Percentiles rank a stretch among this genome's conserved stretches.
Conservation (phyloP, 805 yeast genomes). For the Candida wancherniae region DNA sequence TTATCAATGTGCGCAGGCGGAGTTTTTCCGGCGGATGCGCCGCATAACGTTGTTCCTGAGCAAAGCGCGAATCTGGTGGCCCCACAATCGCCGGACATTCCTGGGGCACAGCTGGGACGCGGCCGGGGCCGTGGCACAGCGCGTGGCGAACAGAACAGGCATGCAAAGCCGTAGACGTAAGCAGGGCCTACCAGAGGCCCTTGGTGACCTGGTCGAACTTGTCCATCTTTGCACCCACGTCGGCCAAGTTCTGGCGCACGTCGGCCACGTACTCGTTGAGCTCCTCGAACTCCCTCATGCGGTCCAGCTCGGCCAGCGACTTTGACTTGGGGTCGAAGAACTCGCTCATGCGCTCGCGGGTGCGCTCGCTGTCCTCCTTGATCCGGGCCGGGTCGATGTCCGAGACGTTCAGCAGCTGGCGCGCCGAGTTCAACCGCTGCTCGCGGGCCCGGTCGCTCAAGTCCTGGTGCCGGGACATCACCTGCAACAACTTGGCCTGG, state of each 20-base stretch:
- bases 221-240: constrained; percentile 49
- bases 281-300: constrained; percentile 41
- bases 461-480: constrained; percentile 27
- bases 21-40: too few relatives aligned
- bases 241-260: constrained; percentile 45
- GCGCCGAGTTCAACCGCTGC: constrained; percentile 9
- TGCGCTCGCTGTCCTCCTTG: constrained; percentile 10
- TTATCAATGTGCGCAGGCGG: too few relatives aligned
- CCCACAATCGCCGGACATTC: too few relatives aligned
- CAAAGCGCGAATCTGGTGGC: too few relatives aligned
- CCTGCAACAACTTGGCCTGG: constrained; percentile 42
- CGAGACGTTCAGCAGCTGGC: constrained; percentile 5
- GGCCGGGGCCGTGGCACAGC: background rate
- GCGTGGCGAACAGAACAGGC: background rate
- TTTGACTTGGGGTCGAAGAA: constrained; percentile 14
- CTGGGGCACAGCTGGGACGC: too few relatives aligned
- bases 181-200: constrained; percentile 36
- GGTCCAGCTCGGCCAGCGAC: constrained; percentile 20
- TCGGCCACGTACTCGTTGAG: constrained; percentile 47
- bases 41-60: too few relatives aligned
- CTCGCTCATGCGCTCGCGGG: constrained; percentile 13
- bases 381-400: constrained; percentile 8
- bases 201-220: constrained; percentile 41
- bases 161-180: background rate
- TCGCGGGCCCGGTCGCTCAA: constrained; percentile 16